phyloP scores from a whole-genome alignment of 2,329 filamentous ascomycete species.

The Botrytis byssoidea region DNA sequence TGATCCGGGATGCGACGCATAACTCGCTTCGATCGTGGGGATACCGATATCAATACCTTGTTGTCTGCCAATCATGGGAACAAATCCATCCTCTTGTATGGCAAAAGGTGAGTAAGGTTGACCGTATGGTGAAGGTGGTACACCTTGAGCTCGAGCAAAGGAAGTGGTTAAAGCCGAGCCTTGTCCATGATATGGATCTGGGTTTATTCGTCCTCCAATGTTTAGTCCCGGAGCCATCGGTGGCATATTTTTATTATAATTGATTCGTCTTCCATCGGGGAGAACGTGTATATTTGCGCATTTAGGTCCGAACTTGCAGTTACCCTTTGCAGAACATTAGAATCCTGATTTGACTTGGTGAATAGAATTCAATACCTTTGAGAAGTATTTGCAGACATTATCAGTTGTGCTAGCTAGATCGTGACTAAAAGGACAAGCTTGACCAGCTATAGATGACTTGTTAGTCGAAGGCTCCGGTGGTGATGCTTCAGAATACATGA shows the following conservation, averaged over 20 bases:
- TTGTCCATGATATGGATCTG: slow-evolving; percentile 61
- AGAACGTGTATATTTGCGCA: slow-evolving; percentile 96
- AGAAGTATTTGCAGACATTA: slow-evolving; percentile 97
- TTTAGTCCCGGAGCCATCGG: slow-evolving; percentile 48
- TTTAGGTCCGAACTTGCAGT: slow-evolving; percentile 98
- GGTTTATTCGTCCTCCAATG: slow-evolving; percentile 67
- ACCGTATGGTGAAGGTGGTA: slow-evolving; percentile 39
- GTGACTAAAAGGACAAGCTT: slow-evolving; percentile 94
- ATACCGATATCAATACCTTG: slow-evolving; percentile 50
- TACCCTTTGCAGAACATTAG: slow-evolving; percentile 61
- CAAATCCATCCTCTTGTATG: slow-evolving; percentile 55
- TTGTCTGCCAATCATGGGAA: slow-evolving; percentile 41
- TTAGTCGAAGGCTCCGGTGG: slow-evolving; percentile 49
- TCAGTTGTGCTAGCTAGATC: slow-evolving; percentile 82
- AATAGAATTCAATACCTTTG: slow-evolving; percentile 67
- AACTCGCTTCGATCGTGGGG: slow-evolving; percentile 55
- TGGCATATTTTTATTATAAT: slow-evolving; percentile 62
- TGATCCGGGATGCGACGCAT: slow-evolving; percentile 51
- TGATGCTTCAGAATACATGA: background rate
- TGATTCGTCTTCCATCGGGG: slow-evolving; percentile 88
- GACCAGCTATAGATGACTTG: slow-evolving; percentile 59
- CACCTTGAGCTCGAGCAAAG: slow-evolving; percentile 61
- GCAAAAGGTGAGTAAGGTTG: slow-evolving; percentile 46
- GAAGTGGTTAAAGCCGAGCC: slow-evolving; percentile 74
- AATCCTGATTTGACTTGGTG: background rate